Conservation (phyloP, 176 grass and related monocot species). For the Musa schizocarpa region DNA sequence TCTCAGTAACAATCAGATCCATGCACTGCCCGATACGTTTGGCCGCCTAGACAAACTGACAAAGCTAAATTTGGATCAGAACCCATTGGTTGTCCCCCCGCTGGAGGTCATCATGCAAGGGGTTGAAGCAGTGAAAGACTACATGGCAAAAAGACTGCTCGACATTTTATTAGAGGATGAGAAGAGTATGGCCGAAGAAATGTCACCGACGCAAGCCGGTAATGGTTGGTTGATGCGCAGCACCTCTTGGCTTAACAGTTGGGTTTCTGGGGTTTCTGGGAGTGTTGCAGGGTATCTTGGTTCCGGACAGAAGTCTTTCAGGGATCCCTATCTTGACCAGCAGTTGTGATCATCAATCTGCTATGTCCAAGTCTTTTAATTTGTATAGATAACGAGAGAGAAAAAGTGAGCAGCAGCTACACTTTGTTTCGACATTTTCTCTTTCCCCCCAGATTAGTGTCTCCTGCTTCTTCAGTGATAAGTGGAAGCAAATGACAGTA, state of each 20-base stretch:
- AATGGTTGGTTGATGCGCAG: slow-evolving; percentile 56
- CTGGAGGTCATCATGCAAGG: slow-evolving; percentile 40
- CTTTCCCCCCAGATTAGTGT: no score
- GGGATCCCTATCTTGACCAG: slow-evolving; percentile 57
- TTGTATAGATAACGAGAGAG: no score
- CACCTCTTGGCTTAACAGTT: slow-evolving; percentile 44
- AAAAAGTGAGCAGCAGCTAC: no score
- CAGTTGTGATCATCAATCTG: slow-evolving; percentile 28
- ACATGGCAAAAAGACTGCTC: slow-evolving; percentile 51
- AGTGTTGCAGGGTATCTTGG: slow-evolving; percentile 44
- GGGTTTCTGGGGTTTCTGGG: slow-evolving; percentile 49
- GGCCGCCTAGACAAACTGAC: slow-evolving; percentile 42
- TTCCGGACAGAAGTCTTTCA: slow-evolving; percentile 29
- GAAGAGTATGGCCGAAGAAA: slow-evolving; percentile 1
- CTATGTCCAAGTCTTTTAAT: no score
- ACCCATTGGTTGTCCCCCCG: slow-evolving; percentile 57
- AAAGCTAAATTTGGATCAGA: slow-evolving; percentile 63
- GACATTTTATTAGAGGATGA: slow-evolving; percentile 39
- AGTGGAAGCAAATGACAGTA: no score
- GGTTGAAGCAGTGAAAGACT: slow-evolving; percentile 34
- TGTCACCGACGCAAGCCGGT: slow-evolving; percentile 16
- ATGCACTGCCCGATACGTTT: slow-evolving; percentile 59
- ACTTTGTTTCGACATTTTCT: no score
- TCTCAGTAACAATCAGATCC: slow-evolving; percentile 96
- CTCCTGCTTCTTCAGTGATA: no score